phyloP scores from a whole-genome alignment of 139 green algal species.

The Ettlia oleoabundans region DNA sequence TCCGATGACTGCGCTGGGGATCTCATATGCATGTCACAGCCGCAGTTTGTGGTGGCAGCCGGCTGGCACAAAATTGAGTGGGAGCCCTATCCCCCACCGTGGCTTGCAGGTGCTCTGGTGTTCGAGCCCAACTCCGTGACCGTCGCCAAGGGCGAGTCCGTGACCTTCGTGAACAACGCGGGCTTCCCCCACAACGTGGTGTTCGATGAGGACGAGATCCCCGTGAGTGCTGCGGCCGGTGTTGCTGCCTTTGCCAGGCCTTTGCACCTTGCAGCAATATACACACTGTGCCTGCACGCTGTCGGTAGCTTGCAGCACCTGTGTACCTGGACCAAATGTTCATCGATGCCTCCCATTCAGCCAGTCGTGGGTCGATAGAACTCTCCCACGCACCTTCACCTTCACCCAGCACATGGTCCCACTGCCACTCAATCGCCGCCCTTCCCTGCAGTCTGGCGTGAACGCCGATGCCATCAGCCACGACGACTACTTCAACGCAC shows the following conservation, averaged over 20 bases:
- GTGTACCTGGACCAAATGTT: too few relatives aligned
- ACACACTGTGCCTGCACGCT: too few relatives aligned
- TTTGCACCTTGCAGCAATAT: too few relatives aligned
- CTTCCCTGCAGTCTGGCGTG: conserved; percentile 67
- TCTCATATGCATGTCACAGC: neutral
- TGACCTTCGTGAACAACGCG: conserved; percentile 88
- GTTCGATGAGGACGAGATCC: conserved; percentile 94
- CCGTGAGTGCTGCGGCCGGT: too few relatives aligned
- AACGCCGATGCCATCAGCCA: conserved; percentile 86
- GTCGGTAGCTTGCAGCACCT: too few relatives aligned
- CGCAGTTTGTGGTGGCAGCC: too few relatives aligned
- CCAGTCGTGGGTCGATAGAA: too few relatives aligned
- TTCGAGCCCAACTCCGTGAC: conserved; percentile 68
- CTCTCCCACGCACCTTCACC: too few relatives aligned
- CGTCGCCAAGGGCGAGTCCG: conserved; percentile 78
- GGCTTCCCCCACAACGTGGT: conserved; percentile 82
- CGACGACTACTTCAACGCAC: conserved; percentile 92
- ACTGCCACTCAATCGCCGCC: neutral
- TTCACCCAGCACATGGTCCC: too few relatives aligned
- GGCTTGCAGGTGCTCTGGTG: conserved; percentile 51
- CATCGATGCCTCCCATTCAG: too few relatives aligned
- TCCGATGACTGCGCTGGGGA: neutral
- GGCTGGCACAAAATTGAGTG: too few relatives aligned
- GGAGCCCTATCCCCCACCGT: neutral
- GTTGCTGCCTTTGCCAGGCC: too few relatives aligned